These are phyloP conservation scores for Fusarium humuli DNA, from an alignment of 2,329 filamentous ascomycete species.

Conservation along the genomic window DNA sequence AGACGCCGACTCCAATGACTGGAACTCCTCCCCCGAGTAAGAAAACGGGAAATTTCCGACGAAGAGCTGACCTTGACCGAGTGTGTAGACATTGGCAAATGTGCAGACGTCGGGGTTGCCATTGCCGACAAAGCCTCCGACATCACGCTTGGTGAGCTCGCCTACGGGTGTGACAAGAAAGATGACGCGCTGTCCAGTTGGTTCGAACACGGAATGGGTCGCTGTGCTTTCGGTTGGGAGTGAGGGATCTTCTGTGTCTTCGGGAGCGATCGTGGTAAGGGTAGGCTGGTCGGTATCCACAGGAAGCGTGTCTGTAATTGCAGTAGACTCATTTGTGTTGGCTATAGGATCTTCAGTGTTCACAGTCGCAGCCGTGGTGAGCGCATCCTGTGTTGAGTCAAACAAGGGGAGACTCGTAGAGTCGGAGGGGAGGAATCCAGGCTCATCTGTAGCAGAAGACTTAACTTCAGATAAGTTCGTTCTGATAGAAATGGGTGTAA, in stretches of 20 bases:
- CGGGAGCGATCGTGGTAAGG: background rate
- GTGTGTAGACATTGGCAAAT: background rate
- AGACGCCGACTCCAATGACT: background rate
- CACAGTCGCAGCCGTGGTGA: background rate
- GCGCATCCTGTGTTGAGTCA: background rate
- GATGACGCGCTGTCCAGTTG: background rate
- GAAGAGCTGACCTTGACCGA: background rate
- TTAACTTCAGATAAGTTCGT: background rate
- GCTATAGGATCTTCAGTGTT: background rate
- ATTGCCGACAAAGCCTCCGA: background rate
- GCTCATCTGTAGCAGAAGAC: too few species aligned
- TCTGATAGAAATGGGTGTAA: background rate
- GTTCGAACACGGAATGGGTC: background rate
- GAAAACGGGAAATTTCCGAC: background rate
- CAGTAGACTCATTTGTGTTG: background rate
- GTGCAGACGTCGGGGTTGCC: background rate
- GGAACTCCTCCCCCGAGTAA: background rate
- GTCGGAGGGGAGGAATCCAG: fast-evolving
- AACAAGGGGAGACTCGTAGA: background rate
- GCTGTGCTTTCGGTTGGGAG: background rate
- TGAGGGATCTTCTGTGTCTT: background rate
- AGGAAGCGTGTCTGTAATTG: fast-evolving
- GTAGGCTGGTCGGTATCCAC: background rate
- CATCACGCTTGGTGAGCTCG: background rate
- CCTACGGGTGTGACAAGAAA: background rate